Evolutionary conservation across 129 eudicot genomes (phyloP), one percentile per base, ranked within the genome.

Genomic region (Sambucus nigra): DNA sequence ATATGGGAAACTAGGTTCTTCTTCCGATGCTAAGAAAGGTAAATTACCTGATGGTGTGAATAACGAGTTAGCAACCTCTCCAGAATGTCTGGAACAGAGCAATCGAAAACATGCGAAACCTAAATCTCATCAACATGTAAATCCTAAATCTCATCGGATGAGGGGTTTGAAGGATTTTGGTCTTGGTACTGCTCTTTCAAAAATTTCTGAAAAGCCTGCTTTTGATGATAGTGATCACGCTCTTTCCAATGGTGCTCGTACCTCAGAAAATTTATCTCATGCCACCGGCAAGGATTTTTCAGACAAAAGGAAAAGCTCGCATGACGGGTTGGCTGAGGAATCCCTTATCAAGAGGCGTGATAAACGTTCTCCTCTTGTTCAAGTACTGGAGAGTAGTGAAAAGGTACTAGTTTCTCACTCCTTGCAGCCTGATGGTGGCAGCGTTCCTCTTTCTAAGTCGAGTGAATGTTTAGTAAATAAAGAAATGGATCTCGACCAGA

Each of bases 101-200:
- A 74, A 65, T 53, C 81, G 82, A 7, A 79, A 67, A 61, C 63
- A 47, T 28, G 57, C 5, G 2, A 47, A 51, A 51, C 52, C 59
- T 23, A 69, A 67, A 70, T 49, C 60, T 40, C 55, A 19, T 51
- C 69, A 72, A 55, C 41, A 42, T 19, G 46, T 78, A 14, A 49
- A 26, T 26, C 70, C 55, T 47, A 74, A 62, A 35, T 70, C 61
- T 19, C 86, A 83, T 56, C 65, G 77, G 57, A 62, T 79, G 76
- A 76, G 83, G 79, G 86, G 80, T 56, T 72, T 83, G 72, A 83
- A 79, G 64, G 88, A 79, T 69, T 66, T 82, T 55, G 88, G 86
- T 11, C 71, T 71, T 26, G 56, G 58, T 38, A 67, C 72, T 63
- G 38, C 60, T 39, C 66, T 81, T 53, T 51, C 67, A 25, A 55